Conservation (phyloP, 331 rosid genomes). For the Prunus yedoensis region DNA sequence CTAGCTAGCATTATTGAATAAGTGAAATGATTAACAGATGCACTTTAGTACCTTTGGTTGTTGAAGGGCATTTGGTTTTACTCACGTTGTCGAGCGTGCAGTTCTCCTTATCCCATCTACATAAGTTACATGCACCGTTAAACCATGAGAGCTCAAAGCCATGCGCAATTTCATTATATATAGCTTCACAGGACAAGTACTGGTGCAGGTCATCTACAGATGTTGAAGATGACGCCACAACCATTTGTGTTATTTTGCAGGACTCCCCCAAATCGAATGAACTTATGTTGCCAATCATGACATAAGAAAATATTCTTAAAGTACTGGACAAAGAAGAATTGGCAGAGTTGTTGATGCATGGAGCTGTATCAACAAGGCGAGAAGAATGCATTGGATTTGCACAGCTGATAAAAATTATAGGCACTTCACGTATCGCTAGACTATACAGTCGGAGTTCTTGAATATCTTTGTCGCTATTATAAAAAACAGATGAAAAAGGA, state of each 20-base stretch:
- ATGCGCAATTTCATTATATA: background rate
- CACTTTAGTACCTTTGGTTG: no score
- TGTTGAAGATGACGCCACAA: background rate
- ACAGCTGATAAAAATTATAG: slow-evolving; percentile 9
- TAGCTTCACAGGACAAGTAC: background rate
- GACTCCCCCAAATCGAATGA: background rate
- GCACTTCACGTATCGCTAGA: background rate
- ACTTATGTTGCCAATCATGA: background rate
- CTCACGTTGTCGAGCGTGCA: no score
- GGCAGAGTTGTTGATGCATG: background rate
- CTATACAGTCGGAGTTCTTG: no score
- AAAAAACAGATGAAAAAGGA: background rate
- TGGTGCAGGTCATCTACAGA: background rate
- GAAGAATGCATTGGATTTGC: background rate
- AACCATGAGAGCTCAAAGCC: background rate
- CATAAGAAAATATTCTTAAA: background rate
- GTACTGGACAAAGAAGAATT: background rate
- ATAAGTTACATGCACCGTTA: background rate
- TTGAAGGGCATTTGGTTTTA: no score
- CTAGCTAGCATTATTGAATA: no score
- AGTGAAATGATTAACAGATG: no score
- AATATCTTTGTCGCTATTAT: background rate
- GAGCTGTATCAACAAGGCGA: background rate
- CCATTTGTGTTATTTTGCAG: slow-evolving; percentile 17
- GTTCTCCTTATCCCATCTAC: no score